Base-by-base conservation (phyloP, 177 flowering plant species). In the Telopea speciosissima region DNA sequence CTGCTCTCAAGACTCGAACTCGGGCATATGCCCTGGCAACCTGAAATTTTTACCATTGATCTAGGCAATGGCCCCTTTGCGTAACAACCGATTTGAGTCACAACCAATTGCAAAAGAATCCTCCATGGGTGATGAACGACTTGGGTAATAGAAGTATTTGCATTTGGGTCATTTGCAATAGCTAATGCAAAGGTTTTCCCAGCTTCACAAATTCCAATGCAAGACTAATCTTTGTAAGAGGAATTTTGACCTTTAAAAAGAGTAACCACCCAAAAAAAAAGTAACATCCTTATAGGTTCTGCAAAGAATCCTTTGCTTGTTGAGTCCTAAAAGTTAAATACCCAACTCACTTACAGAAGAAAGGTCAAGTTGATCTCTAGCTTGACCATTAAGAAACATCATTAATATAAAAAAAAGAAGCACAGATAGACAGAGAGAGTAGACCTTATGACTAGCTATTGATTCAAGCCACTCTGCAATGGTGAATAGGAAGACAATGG, bases 401-500 rank as follows among this genome's bases (percentile, higher is more conserved):
- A 49, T 49, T 49, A 16, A 12, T 16, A 49, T 16, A 49, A 49
- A 49, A 49, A 49, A 49, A 12, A 49, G 17, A 49, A 3, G 54
- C 54, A 49, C 17, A 16, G 3, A 49, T 36, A 66, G 49, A 58
- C n/a, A 63, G 66, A 70, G 24, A 62, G 40, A 60, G 24, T 40
- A 28, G 24, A 91, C 97, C 97, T 89, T 92, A 80, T 84, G 86
- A 72, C 96, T 83, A 61, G 97, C 97, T 73, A 86, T 88, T 25
- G 97, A 80, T 76, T 92, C 90, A 25, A 95, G 90, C 99, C 99
- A 95, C 62, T 92, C 88, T 26, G 97, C 90, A 75, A 86, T 80
- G 61, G 87, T 81, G 83, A 91, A 93, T 5, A 95, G 81, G 67
- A 93, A 91, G n/a, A 93, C 98, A 33, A 93, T 86, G 1, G 88